Percentiles rank a stretch among this genome's conserved stretches.
These are phyloP conservation scores for Cyclotella distinguenda DNA, from an alignment of 108 stramenopile species.

Conservation along the genomic window DNA sequence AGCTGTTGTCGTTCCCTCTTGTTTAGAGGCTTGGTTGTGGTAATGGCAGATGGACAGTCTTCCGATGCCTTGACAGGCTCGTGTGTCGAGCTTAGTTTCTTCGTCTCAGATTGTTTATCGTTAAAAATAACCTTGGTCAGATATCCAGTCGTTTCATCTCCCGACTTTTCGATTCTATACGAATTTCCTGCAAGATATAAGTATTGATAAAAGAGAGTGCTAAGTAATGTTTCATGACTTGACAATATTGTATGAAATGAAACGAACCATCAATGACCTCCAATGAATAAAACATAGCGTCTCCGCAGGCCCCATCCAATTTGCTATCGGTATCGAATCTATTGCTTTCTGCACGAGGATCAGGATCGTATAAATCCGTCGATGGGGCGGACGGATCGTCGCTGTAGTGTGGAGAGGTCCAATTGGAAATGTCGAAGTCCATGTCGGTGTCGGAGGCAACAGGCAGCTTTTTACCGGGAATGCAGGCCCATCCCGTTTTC, in stretches of 20 bases:
- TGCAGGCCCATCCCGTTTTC: constrained; percentile 5
- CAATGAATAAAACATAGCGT: constrained; percentile 63
- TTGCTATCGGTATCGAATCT: background rate
- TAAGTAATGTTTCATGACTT: background rate
- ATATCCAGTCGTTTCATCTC: constrained; percentile 29
- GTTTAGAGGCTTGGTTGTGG: background rate
- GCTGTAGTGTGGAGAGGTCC: constrained; percentile 28
- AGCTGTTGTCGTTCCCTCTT: constrained; percentile 9
- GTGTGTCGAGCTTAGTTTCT: background rate
- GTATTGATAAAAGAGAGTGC: background rate
- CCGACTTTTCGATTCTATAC: constrained; percentile 48
- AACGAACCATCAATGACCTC: constrained; percentile 59
- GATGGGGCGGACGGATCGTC: background rate
- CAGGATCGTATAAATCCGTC: constrained; percentile 11
- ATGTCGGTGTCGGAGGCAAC: background rate
- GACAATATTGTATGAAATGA: constrained; percentile 23
- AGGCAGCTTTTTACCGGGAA: background rate
- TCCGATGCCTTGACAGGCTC: background rate
- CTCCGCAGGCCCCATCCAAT: constrained; percentile 21
- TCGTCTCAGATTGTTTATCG: background rate
- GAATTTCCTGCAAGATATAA: constrained; percentile 37
- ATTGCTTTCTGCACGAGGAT: background rate
- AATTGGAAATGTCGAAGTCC: constrained; percentile 6
- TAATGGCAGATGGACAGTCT: background rate
- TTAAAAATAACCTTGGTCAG: constrained; percentile 36